These are phyloP conservation scores for Boletus semigastroideus DNA, from an alignment of 1,284 basidiomycete species.

Conservation along the genomic window DNA sequence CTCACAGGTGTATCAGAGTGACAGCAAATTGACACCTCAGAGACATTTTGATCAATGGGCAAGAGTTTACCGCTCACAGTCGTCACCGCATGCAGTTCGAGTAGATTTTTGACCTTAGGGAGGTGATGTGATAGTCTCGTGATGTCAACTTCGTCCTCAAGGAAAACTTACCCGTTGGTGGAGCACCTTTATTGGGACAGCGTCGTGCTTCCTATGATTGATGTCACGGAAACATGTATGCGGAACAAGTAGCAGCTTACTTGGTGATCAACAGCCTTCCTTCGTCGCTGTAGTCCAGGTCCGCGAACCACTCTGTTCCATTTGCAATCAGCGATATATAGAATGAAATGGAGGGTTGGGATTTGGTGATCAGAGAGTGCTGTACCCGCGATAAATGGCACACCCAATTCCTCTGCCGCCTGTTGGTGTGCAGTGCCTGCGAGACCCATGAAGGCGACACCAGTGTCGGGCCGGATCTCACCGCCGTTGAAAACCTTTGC, in stretches of 20 bases:
- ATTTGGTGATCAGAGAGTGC: neutral
- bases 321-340: neutral
- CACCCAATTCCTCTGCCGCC: slow-evolving; percentile 50
- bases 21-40: slow-evolving; percentile 59
- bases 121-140: neutral
- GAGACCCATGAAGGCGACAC: slow-evolving; percentile 56
- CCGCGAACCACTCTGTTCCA: slow-evolving; percentile 60
- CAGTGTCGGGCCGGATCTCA: slow-evolving; percentile 12
- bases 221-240: neutral
- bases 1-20: slow-evolving; percentile 66
- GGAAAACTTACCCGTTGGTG: slow-evolving; percentile 40
- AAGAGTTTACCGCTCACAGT: slow-evolving; percentile 44
- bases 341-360: neutral
- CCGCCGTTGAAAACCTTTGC: slow-evolving; percentile 44
- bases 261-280: slow-evolving; percentile 59
- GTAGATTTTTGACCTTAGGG: slow-evolving; percentile 45
- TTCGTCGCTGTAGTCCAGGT: slow-evolving; percentile 54
- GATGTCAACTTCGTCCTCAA: neutral
- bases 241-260: slow-evolving; percentile 28
- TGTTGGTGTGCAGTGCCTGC: slow-evolving; percentile 58
- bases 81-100: slow-evolving; percentile 45
- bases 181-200: slow-evolving; percentile 44
- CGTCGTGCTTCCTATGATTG: slow-evolving; percentile 47
- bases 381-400: slow-evolving; percentile 58
- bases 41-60: slow-evolving; percentile 43